A percentile compares a stretch with the other conserved stretches of the same genome.
Conservation (phyloP, 495 filamentous ascomycete species). For the Penicillium simplicissimum region DNA sequence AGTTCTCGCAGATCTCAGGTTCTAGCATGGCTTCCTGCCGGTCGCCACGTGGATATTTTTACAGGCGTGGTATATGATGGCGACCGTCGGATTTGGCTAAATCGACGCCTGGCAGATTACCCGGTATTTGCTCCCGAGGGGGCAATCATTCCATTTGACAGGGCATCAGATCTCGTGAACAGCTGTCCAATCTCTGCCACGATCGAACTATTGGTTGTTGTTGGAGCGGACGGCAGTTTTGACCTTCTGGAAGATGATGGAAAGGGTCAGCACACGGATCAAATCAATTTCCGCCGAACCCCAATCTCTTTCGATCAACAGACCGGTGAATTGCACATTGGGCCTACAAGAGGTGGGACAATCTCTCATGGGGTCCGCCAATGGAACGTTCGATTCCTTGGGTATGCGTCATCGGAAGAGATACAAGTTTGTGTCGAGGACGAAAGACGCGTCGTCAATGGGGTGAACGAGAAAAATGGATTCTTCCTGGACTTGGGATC, state of each 20-base stretch:
- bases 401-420: slow-evolving; percentile 2
- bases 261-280: slow-evolving; percentile 4
- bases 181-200: slow-evolving; percentile 39
- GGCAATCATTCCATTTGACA: slow-evolving; percentile 54
- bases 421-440: slow-evolving; percentile 1
- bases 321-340: slow-evolving; percentile 16
- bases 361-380: not conserved
- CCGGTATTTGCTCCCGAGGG: slow-evolving; percentile 57
- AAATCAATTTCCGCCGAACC: slow-evolving; percentile 17
- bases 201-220: slow-evolving; percentile 51
- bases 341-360: slow-evolving; percentile 8
- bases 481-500: slow-evolving; percentile 7
- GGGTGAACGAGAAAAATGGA: not conserved
- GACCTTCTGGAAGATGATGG: slow-evolving; percentile 18
- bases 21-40: slow-evolving; percentile 52
- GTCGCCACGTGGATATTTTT: slow-evolving; percentile 53
- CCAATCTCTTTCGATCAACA: slow-evolving; percentile 19
- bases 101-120: slow-evolving; percentile 42
- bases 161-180: slow-evolving; percentile 34
- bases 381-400: slow-evolving; percentile 19
- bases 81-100: slow-evolving; percentile 45
- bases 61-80: slow-evolving; percentile 54
- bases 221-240: slow-evolving; percentile 49
- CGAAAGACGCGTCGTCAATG: not conserved
- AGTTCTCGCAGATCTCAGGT: slow-evolving; percentile 40